phyloP scores from a whole-genome alignment of 495 filamentous ascomycete genomes.

The Podospora appendiculata region DNA sequence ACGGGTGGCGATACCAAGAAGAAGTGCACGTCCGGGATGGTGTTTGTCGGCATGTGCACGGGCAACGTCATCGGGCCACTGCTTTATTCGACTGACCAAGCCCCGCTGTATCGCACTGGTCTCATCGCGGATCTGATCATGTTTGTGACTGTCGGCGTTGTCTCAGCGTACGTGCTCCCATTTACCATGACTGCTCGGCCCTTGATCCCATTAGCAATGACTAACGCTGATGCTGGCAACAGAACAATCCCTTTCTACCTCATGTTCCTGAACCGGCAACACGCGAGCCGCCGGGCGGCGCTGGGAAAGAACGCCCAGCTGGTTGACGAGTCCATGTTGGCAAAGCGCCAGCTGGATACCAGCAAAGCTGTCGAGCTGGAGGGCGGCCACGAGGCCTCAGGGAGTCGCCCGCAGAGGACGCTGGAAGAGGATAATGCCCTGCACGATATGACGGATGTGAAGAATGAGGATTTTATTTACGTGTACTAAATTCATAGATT shows the following conservation, averaged over 20 bases:
- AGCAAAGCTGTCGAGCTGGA: slow-evolving; percentile 40
- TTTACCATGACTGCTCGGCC: background rate
- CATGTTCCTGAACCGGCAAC: slow-evolving; percentile 37
- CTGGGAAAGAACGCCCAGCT: slow-evolving; percentile 35
- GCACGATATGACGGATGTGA: slow-evolving; percentile 45
- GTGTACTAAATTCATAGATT: slow-evolving; percentile 32
- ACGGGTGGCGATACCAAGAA: slow-evolving; percentile 62
- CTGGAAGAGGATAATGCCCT: slow-evolving; percentile 39
- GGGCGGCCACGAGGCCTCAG: slow-evolving; percentile 31
- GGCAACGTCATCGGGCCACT: slow-evolving; percentile 56
- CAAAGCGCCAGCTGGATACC: slow-evolving; percentile 32
- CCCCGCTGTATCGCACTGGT: slow-evolving; percentile 50
- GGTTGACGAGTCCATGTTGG: slow-evolving; percentile 33
- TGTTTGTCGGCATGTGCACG: slow-evolving; percentile 55
- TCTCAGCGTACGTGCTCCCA: slow-evolving; percentile 27
- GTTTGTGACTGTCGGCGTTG: slow-evolving; percentile 26
- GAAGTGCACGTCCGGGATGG: slow-evolving; percentile 53
- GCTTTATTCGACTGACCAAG: slow-evolving; percentile 52
- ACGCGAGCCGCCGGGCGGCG: slow-evolving; percentile 34
- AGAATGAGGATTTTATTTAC: slow-evolving; percentile 54
- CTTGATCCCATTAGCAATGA: too few relatives aligned
- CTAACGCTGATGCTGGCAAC: background rate
- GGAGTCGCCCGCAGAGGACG: slow-evolving; percentile 22
- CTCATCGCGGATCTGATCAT: slow-evolving; percentile 44
- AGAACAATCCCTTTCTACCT: slow-evolving; percentile 38